phyloP scores from a whole-genome alignment of 2,329 filamentous ascomycete species.

The Ceratocystis alfenasii region DNA sequence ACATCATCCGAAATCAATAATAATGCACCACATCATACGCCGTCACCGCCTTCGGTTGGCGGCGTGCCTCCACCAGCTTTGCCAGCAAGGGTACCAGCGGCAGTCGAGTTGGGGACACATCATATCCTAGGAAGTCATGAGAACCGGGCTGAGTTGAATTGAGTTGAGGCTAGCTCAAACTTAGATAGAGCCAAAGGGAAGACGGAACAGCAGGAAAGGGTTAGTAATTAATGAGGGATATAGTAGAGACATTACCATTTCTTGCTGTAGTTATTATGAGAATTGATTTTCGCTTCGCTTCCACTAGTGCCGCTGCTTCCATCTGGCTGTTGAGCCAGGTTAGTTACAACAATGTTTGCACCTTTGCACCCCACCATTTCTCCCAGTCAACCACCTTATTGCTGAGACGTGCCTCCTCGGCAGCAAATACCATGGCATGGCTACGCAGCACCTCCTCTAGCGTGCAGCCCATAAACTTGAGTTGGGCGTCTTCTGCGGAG shows the following conservation, averaged over 20 bases:
- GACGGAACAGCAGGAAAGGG: neutral
- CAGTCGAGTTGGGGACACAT: slow-evolving; percentile 27
- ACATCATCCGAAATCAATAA: slow-evolving; percentile 5
- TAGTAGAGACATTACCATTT: slow-evolving; percentile 2
- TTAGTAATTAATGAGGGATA: neutral
- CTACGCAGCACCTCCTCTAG: slow-evolving; percentile 79
- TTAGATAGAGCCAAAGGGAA: neutral
- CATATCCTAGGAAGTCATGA: slow-evolving; percentile 28
- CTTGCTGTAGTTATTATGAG: neutral
- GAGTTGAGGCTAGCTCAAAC: neutral
- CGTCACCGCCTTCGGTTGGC: slow-evolving; percentile 13
- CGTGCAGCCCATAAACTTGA: slow-evolving; percentile 63
- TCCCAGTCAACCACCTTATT: slow-evolving; percentile 63
- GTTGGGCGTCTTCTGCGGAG: slow-evolving; percentile 59
- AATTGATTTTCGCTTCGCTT: neutral
- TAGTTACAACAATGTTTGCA: slow-evolving; percentile 25
- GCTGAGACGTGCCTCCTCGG: slow-evolving; percentile 67
- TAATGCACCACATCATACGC: slow-evolving; percentile 12
- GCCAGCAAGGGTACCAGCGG: neutral
- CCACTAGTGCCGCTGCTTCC: neutral
- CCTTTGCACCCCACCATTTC: slow-evolving; percentile 54
- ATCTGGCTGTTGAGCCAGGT: neutral
- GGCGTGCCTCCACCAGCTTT: neutral
- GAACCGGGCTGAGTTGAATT: slow-evolving; percentile 30
- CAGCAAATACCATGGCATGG: slow-evolving; percentile 87